These are phyloP conservation scores for Mycosarcoma mackinlayi DNA, from an alignment of 1,284 basidiomycete species.

Conservation along the genomic window DNA sequence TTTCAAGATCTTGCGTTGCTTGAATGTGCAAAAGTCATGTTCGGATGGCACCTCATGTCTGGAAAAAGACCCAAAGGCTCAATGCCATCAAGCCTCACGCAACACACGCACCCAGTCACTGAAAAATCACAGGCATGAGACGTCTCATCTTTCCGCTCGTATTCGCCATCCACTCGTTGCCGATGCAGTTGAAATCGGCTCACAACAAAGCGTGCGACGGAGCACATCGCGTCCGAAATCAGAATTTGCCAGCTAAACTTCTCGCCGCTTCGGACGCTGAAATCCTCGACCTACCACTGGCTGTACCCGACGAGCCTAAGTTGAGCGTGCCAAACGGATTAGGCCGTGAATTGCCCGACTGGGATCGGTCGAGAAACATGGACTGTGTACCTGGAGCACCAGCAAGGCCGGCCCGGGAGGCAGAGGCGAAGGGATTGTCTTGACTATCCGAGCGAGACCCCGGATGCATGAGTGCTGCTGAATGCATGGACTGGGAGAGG, in stretches of 20 bases:
- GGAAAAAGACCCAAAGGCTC: too few species aligned
- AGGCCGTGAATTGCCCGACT: constrained; percentile 1
- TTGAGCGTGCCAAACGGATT: constrained; percentile 47
- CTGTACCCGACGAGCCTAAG: constrained; percentile 34
- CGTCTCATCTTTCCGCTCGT: too few species aligned
- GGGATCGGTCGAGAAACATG: constrained; percentile 25
- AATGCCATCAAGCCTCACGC: too few species aligned
- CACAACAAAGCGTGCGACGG: too few species aligned
- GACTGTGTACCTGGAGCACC: constrained; percentile 12
- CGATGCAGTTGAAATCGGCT: too few species aligned
- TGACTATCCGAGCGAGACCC: neutral
- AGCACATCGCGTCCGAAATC: too few species aligned
- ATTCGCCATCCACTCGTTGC: too few species aligned
- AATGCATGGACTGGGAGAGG: constrained; percentile 18
- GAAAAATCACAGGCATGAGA: too few species aligned
- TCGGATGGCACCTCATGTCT: too few species aligned
- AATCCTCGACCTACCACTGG: constrained; percentile 38
- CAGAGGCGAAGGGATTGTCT: constrained; percentile 9
- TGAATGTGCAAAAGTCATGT: too few species aligned
- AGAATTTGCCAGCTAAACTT: constrained; percentile 47
- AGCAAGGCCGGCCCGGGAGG: neutral
- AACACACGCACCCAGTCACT: too few species aligned
- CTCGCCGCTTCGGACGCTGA: constrained; percentile 48
- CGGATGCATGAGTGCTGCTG: neutral
- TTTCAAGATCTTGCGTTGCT: too few species aligned